Conservation (phyloP, 208 protist genomes). For the Novymonas esmeraldas region DNA sequence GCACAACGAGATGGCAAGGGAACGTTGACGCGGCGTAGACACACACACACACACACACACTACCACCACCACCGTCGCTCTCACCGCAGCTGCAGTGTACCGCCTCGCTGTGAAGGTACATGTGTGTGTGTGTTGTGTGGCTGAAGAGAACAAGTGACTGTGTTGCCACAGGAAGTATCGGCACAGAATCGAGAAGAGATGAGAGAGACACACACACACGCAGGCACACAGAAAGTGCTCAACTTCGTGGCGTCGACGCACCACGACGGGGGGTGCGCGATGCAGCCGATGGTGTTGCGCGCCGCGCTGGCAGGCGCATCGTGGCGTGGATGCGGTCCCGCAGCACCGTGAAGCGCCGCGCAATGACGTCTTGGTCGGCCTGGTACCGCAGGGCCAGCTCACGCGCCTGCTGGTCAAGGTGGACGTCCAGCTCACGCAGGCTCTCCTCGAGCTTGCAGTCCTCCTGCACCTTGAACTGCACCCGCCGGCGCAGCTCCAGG, state of each 20-base stretch:
- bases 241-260: constrained; percentile 10
- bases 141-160: neutral
- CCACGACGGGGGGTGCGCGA: neutral
- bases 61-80: too few species aligned
- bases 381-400: constrained; percentile 84
- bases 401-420: constrained; percentile 80
- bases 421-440: constrained; percentile 61
- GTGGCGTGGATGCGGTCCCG: constrained; percentile 56
- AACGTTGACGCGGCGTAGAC: too few species aligned
- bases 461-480: constrained; percentile 79
- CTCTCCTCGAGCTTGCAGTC: constrained; percentile 75
- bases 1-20: too few species aligned
- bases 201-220: constrained; percentile 1
- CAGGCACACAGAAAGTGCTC: constrained; percentile 5
- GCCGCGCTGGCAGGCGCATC: constrained; percentile 35
- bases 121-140: neutral
- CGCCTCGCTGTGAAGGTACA: too few species aligned
- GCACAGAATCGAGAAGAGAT: neutral
- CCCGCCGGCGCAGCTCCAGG: constrained; percentile 69
- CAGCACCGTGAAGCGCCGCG: constrained; percentile 69
- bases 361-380: constrained; percentile 80
- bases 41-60: neutral
- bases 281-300: neutral
- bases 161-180: neutral
- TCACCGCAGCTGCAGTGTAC: too few species aligned